Evolutionary conservation across 2,329 filamentous ascomycete genomes (phyloP).

Genomic region (Exophiala lecanii-corni): DNA sequence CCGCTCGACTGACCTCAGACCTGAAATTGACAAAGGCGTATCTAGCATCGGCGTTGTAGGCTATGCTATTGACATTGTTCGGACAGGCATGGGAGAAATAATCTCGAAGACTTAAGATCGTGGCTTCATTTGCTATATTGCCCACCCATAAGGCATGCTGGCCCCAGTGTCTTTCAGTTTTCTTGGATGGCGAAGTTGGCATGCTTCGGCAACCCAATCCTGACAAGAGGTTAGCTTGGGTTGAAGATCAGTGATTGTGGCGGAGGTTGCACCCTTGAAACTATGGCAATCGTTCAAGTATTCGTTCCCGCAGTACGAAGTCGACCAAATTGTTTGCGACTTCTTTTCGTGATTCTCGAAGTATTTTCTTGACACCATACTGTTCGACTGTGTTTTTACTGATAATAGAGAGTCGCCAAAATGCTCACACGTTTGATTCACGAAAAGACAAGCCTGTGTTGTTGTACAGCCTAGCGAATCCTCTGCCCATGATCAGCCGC

Average conservation of each 20-base stretch:
- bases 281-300: neutral
- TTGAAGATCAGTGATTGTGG: neutral
- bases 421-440: too few species aligned
- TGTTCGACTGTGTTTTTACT: too few species aligned
- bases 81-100: slow-evolving; percentile 13
- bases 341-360: neutral
- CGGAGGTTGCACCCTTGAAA: neutral
- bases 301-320: neutral
- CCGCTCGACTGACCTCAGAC: slow-evolving; percentile 6
- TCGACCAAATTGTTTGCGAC: neutral
- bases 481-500: too few species aligned
- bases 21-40: slow-evolving; percentile 22
- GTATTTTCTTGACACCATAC: slow-evolving; percentile 1
- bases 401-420: too few species aligned
- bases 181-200: neutral
- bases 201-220: neutral
- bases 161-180: slow-evolving; percentile 9
- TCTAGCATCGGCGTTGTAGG: slow-evolving; percentile 18
- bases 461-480: too few species aligned
- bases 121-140: slow-evolving; percentile 17
- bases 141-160: slow-evolving; percentile 19
- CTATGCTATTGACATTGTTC: slow-evolving; percentile 14
- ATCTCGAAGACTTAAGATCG: slow-evolving; percentile 16
- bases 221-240: too few species aligned
- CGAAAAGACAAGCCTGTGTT: too few species aligned